These are phyloP conservation scores for Vigna radiata DNA, from an alignment of 306 rosid genomes.

Conservation along the genomic window DNA sequence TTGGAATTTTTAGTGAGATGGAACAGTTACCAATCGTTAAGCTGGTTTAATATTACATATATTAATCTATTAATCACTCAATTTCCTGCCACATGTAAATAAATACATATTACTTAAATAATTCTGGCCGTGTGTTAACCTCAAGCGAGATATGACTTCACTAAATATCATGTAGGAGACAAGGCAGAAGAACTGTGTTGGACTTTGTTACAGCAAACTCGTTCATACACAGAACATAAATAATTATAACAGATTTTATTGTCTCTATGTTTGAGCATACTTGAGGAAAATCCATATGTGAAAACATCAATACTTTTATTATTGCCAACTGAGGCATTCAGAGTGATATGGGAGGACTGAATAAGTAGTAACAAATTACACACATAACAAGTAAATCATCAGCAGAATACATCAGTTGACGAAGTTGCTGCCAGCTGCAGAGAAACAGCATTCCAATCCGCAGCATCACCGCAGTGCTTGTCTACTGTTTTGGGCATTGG, in stretches of 20 bases:
- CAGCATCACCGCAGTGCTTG: conserved; percentile 66
- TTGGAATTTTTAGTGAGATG: too few relatives aligned
- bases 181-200: neutral
- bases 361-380: conserved; percentile 41
- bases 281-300: neutral
- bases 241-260: neutral
- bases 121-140: too few relatives aligned
- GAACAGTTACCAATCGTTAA: too few relatives aligned
- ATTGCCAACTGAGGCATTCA: conserved; percentile 46
- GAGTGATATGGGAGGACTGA: conserved; percentile 30
- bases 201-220: neutral
- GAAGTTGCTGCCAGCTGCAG: conserved; percentile 72
- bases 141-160: too few relatives aligned
- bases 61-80: too few relatives aligned
- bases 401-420: conserved; percentile 68
- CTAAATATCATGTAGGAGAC: too few relatives aligned
- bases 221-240: neutral
- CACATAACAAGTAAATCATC: conserved; percentile 48
- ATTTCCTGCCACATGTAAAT: too few relatives aligned
- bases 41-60: too few relatives aligned
- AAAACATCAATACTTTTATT: conserved; percentile 42
- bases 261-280: conserved; percentile 19
- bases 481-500: conserved; percentile 48
- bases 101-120: too few relatives aligned
- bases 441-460: conserved; percentile 66